Percentiles rank a stretch among this genome's conserved stretches.
Evolutionary conservation across 345 rosid species (phyloP).

Genomic region (Passiflora organensis): DNA sequence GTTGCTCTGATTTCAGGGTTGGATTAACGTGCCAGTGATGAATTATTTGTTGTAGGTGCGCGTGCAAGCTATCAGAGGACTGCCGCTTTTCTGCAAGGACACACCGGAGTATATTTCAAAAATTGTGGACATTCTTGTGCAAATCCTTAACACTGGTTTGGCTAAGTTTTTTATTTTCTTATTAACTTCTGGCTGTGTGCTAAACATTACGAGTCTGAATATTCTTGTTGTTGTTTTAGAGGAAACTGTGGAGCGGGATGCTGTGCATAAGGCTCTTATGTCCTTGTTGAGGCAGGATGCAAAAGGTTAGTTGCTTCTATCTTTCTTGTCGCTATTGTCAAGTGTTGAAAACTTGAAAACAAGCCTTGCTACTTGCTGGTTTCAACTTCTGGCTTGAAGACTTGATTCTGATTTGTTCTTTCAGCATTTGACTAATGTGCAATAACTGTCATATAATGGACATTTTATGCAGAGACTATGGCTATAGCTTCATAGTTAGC

Average conservation of each 20-base stretch:
- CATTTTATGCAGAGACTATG: no score
- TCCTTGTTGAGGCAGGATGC: slow-evolving; percentile 92
- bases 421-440: no score
- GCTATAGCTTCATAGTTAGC: no score
- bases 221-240: slow-evolving; percentile 41
- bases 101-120: slow-evolving; percentile 68
- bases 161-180: background rate
- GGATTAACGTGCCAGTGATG: background rate
- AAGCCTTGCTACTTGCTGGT: no score
- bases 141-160: slow-evolving; percentile 67
- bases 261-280: slow-evolving; percentile 95
- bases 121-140: slow-evolving; percentile 83
- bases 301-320: slow-evolving; percentile 56
- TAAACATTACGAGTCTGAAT: no score
- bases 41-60: slow-evolving; percentile 55
- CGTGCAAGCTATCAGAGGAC: slow-evolving; percentile 95
- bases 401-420: no score
- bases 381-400: no score
- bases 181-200: background rate
- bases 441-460: no score
- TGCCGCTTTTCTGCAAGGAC: slow-evolving; percentile 94
- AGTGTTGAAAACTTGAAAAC: no score
- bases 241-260: slow-evolving; percentile 94
- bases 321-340: no score
- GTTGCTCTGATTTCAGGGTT: background rate